A percentile compares a stretch with the other conserved stretches of the same genome.
Evolutionary conservation across 192 early-diverging fungal species (phyloP).

Genomic region (Jimgerdemannia lactiflua): DNA sequence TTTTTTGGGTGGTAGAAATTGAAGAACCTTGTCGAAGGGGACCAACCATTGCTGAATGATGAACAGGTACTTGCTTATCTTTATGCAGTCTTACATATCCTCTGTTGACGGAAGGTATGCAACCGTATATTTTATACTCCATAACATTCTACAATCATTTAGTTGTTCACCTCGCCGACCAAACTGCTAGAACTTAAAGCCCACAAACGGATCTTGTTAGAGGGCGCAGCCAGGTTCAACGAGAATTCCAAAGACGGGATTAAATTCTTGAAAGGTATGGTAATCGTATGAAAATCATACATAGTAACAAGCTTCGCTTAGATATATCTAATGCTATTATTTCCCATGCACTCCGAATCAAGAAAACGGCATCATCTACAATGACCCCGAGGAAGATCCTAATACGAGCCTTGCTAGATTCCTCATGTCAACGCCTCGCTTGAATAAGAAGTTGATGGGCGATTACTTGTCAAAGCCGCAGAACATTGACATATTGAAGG

Average conservation of each 20-base stretch:
- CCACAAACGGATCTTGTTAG: constrained; percentile 77
- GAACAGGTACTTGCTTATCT: no score
- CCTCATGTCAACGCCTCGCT: constrained; percentile 73
- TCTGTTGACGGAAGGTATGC: no score
- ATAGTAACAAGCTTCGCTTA: no score
- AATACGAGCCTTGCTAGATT: constrained; percentile 69
- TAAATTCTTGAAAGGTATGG: constrained; percentile 67
- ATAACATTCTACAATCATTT: no score
- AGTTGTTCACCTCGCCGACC: constrained; percentile 11
- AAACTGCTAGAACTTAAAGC: constrained; percentile 46
- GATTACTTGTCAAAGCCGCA: constrained; percentile 87
- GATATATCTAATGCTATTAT: no score
- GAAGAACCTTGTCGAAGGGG: no score
- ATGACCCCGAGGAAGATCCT: constrained; percentile 41
- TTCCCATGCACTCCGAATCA: neutral
- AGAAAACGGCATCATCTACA: constrained; percentile 34
- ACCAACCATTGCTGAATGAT: no score
- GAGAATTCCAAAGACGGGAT: constrained; percentile 84
- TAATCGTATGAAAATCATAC: neutral
- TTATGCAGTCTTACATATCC: no score
- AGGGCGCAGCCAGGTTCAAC: constrained; percentile 84
- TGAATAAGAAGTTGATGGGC: constrained; percentile 86
- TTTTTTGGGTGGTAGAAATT: neutral
- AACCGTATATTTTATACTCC: no score
- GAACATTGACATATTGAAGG: constrained; percentile 81